Percentiles rank a stretch among this genome's conserved stretches.
Conservation (phyloP, 352 stramenopile species). For the Lagenidium giganteum region DNA sequence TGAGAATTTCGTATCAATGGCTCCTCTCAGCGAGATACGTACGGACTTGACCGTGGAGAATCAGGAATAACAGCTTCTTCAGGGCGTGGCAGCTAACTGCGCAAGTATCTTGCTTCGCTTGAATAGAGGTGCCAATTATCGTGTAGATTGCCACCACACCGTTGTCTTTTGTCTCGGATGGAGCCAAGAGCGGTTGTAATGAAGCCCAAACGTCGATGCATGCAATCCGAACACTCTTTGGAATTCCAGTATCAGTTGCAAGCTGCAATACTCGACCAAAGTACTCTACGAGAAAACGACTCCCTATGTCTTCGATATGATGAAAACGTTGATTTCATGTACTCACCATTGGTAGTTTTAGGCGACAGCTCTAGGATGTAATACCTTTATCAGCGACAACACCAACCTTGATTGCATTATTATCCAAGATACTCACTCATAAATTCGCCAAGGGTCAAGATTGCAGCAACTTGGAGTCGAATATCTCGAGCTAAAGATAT, state of each 20-base stretch:
- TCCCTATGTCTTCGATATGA: too few species aligned
- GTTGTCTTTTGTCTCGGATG: conserved; percentile 13
- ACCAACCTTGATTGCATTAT: not conserved
- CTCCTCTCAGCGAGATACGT: not conserved
- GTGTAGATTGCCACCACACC: conserved; percentile 5
- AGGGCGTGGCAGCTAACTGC: conserved; percentile 2
- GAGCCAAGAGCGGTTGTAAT: conserved; percentile 14
- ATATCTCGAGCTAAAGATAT: conserved; percentile 1
- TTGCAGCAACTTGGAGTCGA: conserved; percentile 4
- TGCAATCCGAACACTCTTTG: not conserved
- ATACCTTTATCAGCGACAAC: not conserved
- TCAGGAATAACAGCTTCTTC: conserved; percentile 7
- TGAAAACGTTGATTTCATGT: not conserved
- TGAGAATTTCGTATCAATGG: too few species aligned
- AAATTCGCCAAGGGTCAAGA: conserved; percentile 21
- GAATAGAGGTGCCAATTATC: conserved; percentile 3
- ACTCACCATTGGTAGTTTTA: conserved; percentile 7
- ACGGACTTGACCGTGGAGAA: conserved; percentile 14
- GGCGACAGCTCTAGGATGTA: conserved; percentile 11
- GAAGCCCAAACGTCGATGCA: conserved; percentile 16
- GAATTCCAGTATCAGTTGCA: not conserved
- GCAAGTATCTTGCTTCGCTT: not conserved
- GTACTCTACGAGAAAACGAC: conserved; percentile 4
- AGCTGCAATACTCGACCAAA: conserved; percentile 3
- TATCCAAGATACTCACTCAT: conserved; percentile 24